phyloP scores from a whole-genome alignment of 805 yeast genomes.

The Saturnispora kantuleensis region DNA sequence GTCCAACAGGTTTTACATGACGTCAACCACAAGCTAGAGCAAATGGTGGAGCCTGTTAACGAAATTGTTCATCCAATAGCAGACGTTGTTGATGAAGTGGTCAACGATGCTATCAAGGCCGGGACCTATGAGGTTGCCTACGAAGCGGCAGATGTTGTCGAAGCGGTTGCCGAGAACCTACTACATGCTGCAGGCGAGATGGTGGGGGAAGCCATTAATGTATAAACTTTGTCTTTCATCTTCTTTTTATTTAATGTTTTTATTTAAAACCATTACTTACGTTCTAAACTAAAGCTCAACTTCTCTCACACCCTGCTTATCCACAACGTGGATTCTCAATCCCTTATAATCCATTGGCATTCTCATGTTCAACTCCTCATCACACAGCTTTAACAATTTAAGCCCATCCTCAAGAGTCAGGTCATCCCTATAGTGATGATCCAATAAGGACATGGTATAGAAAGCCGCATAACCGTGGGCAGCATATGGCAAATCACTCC shows the following conservation, averaged over 20 bases:
- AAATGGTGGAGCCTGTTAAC: conserved; percentile 5
- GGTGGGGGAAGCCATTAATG: conserved; percentile 4
- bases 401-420: conserved; percentile 73
- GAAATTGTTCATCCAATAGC: conserved; percentile 3
- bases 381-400: conserved; percentile 59
- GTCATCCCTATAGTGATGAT: conserved; percentile 76
- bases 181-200: conserved; percentile 3
- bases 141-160: conserved; percentile 8
- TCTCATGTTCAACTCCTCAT: conserved; percentile 70
- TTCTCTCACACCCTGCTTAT: conserved; percentile 26
- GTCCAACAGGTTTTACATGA: background rate
- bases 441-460: conserved; percentile 81
- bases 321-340: conserved; percentile 26
- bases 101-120: conserved; percentile 5
- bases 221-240: background rate
- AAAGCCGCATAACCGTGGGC: conserved; percentile 99
- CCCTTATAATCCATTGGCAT: conserved; percentile 96
- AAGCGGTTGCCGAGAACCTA: conserved; percentile 2
- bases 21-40: background rate
- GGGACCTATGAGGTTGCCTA: conserved; percentile 7
- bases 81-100: conserved; percentile 3
- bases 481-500: conserved; percentile 85
- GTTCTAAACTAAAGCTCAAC: conserved; percentile 10
- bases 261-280: background rate
- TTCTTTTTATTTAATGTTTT: background rate